phyloP scores from a whole-genome alignment of 208 protist species.

The Leptomonas seymouri region DNA sequence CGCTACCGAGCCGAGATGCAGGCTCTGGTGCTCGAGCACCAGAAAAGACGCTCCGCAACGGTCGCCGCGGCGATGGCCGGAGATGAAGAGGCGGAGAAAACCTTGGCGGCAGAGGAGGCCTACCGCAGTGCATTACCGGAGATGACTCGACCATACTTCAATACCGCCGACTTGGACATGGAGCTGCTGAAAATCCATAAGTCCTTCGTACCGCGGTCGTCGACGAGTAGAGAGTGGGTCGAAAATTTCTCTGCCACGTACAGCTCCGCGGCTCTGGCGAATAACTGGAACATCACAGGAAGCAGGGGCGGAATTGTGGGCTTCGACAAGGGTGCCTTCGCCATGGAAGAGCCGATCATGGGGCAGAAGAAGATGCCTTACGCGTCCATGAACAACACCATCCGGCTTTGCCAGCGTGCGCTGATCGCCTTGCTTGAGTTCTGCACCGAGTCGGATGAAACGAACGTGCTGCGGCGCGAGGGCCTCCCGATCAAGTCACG shows the following conservation, averaged over 20 bases:
- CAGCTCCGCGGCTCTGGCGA: background rate
- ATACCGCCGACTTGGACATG: slow-evolving; percentile 27
- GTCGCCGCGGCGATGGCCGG: slow-evolving; percentile 25
- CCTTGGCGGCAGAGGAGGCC: slow-evolving; percentile 15
- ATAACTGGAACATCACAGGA: slow-evolving; percentile 2
- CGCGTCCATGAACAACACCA: slow-evolving; percentile 33
- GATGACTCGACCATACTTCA: slow-evolving; percentile 22
- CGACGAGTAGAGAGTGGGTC: background rate
- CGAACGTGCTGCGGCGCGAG: slow-evolving; percentile 53
- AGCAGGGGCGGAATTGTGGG: background rate
- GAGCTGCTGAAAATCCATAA: slow-evolving; percentile 27
- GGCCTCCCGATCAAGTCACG: slow-evolving; percentile 55
- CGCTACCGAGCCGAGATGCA: slow-evolving; percentile 71
- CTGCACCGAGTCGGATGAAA: slow-evolving; percentile 52
- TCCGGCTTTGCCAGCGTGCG: slow-evolving; percentile 51
- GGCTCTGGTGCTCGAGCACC: slow-evolving; percentile 31
- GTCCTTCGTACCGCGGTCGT: background rate
- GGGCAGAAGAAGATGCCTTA: slow-evolving; percentile 1
- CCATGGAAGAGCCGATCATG: background rate
- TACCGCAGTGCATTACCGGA: slow-evolving; percentile 11
- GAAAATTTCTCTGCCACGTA: background rate
- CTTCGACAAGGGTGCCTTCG: background rate
- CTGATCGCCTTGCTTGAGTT: slow-evolving; percentile 67
- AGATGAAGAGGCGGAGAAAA: slow-evolving; percentile 16
- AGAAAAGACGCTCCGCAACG: slow-evolving; percentile 10